Evolutionary conservation across 306 rosid genomes (phyloP), one percentile per base, ranked within the genome.

Genomic region (Senna siamea): DNA sequence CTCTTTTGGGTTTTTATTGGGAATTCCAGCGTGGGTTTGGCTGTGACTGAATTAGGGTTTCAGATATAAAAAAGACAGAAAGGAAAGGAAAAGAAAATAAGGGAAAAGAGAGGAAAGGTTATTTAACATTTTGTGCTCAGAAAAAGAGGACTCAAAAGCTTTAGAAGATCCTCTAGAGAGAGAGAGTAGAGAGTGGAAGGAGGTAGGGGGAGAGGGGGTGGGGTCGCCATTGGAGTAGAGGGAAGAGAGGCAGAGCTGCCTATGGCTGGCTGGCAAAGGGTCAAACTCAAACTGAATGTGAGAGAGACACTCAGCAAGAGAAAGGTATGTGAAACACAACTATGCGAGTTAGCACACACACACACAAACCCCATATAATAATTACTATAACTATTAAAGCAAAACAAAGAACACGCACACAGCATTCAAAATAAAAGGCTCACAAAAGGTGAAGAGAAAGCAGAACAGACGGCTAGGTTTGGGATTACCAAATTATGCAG

Each of bases 271-370:
- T 80, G 94, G 92, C 96, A 78, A 84, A 76, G 89, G 94, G 98
- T 93, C 98, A 91, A 88, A 88, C 91, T 91, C 94, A 93, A 80
- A 84, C 89, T 78, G 85, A 85, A 80, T 81, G 85, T 69, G 82
- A 74, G 83, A 83, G 79, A 66, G 78, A 74, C 76, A 73, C 79
- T 30, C 79, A 59, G 81, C 46, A 63, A 26, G 75, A 32, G 13
- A 40, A 17, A 40, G 26, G 14, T 28, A 5, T 76, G 78, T 51
- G 58, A 20, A 18, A 63, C 14, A 14, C 19, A 64, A 59, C 72
- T 79, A 38, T 37, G 62, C 53, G 41, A 58, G 63, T 55, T 76
- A n/a, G n/a, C n/a, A n/a, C n/a, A n/a, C n/a, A n/a, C n/a, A n/a
- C n/a, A n/a, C n/a, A n/a, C n/a, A n/a, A n/a, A n/a, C n/a, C n/a